Percentiles rank a stretch among this genome's conserved stretches.
Conservation (phyloP, 768 basidiomycete species). For the Hypholoma sublateritium region DNA sequence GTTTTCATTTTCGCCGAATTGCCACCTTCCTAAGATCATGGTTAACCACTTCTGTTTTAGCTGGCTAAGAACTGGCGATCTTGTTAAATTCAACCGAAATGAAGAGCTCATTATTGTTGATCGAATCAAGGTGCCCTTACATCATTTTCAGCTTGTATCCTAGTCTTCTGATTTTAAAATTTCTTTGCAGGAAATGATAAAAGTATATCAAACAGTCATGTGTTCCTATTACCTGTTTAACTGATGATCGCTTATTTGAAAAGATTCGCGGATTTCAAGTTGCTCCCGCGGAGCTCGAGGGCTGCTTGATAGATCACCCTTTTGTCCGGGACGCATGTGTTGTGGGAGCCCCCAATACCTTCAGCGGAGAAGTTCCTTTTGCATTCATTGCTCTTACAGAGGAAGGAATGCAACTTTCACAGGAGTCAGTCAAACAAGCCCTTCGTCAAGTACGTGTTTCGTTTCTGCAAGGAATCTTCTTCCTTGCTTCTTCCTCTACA, state of each 20-base stretch:
- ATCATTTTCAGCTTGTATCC: not conserved
- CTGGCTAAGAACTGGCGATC: conserved; percentile 10
- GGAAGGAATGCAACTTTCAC: not conserved
- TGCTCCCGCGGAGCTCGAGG: conserved; percentile 70
- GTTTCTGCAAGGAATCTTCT: not conserved
- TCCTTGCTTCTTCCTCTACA: no score
- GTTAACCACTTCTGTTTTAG: not conserved
- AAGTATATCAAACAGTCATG: not conserved
- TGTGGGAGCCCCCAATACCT: conserved; percentile 51
- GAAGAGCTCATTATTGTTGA: conserved; percentile 10
- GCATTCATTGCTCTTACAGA: conserved; percentile 57
- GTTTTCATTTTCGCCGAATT: not conserved
- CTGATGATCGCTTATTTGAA: not conserved
- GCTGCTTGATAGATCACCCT: conserved; percentile 52
- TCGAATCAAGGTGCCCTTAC: conserved; percentile 6
- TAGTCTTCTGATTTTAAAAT: not conserved
- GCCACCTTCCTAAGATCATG: no score
- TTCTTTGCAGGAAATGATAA: not conserved
- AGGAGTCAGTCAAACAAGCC: conserved; percentile 15
- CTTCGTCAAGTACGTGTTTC: conserved; percentile 40
- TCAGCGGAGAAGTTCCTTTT: conserved; percentile 63
- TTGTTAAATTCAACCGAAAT: conserved; percentile 6
- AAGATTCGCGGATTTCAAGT: conserved; percentile 58
- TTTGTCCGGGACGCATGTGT: conserved; percentile 62
- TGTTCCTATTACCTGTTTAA: not conserved